These are phyloP conservation scores for Pseudotsuga menziesii DNA, from an alignment of 75 land plant species.

Conservation along the genomic window DNA sequence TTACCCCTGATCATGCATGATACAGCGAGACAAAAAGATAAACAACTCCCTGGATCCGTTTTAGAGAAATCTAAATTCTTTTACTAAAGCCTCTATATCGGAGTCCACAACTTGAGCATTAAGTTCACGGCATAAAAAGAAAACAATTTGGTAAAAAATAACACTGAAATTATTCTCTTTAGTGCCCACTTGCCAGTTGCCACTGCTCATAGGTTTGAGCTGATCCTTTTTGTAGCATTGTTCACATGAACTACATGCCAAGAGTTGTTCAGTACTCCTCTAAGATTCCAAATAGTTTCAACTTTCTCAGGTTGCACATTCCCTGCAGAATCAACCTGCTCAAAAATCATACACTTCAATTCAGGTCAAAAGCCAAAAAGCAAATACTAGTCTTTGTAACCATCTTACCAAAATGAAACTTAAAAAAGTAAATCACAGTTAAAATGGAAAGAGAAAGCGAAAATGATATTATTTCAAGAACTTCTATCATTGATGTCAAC, in stretches of 20 bases:
- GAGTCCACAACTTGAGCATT: too few species aligned
- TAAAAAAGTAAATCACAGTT: conserved; percentile 1
- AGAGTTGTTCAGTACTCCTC: conserved; percentile 90
- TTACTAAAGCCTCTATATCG: too few species aligned
- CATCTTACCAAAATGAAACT: background rate
- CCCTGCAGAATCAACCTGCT: conserved; percentile 85
- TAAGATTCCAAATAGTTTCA: conserved; percentile 85
- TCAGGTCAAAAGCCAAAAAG: background rate
- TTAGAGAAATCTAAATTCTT: too few species aligned
- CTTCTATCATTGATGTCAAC: background rate
- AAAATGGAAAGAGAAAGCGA: background rate
- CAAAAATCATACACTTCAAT: background rate
- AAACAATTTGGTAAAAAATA: too few species aligned
- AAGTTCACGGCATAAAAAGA: too few species aligned
- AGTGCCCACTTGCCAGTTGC: background rate
- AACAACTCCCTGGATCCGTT: too few species aligned
- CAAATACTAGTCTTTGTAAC: background rate
- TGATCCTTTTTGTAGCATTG: conserved; percentile 16
- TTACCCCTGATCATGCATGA: too few species aligned
- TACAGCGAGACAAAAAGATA: too few species aligned
- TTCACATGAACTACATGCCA: conserved; percentile 81
- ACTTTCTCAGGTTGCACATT: conserved; percentile 95
- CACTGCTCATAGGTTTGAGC: conserved; percentile 37
- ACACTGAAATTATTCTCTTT: too few species aligned
- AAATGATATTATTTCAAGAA: background rate